These are phyloP conservation scores for Coemansia pectinata DNA, from an alignment of 192 early-diverging fungal genomes.

Conservation along the genomic window DNA sequence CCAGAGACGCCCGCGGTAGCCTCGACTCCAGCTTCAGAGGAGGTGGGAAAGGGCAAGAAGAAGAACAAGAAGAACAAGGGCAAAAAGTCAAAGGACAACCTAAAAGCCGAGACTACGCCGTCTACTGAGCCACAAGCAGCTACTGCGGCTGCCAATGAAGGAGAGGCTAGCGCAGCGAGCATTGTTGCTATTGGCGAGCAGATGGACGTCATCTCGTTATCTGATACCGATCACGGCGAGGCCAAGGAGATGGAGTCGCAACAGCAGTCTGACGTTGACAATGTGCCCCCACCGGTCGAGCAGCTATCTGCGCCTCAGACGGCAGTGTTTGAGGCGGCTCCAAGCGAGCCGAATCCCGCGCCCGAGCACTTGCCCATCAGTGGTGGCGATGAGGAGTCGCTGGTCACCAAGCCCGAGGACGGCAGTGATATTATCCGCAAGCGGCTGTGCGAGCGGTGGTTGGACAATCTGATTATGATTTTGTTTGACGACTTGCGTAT, in stretches of 20 bases:
- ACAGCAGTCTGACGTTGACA: conserved; percentile 9
- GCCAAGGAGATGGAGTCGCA: conserved; percentile 11
- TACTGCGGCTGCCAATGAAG: conserved; percentile 2
- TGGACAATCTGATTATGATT: conserved; percentile 99
- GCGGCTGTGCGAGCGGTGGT: conserved; percentile 98
- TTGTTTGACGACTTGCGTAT: conserved; percentile 95
- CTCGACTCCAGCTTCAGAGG: not conserved
- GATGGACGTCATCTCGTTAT: conserved; percentile 57
- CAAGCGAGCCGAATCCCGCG: not conserved
- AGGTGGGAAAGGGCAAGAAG: conserved; percentile 35
- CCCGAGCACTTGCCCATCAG: conserved; percentile 11
- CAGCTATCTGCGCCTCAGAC: conserved; percentile 31
- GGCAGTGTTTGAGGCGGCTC: conserved; percentile 21
- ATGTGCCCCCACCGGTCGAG: conserved; percentile 14
- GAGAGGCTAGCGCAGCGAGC: conserved; percentile 14
- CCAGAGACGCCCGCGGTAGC: conserved; percentile 6
- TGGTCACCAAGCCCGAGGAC: conserved; percentile 3
- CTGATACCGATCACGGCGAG: conserved; percentile 21
- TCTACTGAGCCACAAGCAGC: not conserved
- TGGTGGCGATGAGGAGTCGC: conserved; percentile 11
- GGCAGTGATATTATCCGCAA: conserved; percentile 59
- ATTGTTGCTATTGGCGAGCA: conserved; percentile 42
- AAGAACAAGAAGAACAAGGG: conserved; percentile 45
- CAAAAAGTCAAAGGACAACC: conserved; percentile 29
- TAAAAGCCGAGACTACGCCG: not conserved